Evolutionary conservation across 2,329 filamentous ascomycete genomes (phyloP).

Genomic region (Hypoxylon sp.): DNA sequence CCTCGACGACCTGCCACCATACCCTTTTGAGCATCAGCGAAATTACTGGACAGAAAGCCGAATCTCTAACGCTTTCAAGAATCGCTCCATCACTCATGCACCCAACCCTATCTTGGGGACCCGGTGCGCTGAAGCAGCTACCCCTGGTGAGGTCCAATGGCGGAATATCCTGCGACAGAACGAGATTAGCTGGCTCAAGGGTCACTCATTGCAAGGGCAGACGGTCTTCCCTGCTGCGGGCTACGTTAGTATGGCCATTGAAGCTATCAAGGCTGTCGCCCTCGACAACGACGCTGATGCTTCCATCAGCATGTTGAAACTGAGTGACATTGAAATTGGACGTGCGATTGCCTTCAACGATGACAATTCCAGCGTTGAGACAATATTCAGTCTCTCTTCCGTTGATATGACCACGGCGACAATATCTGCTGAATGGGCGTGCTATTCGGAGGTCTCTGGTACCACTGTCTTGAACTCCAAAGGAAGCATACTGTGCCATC

Average conservation of each 20-base stretch:
- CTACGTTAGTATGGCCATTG: background rate
- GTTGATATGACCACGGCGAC: background rate
- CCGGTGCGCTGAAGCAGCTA: background rate
- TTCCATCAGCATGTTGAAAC: background rate
- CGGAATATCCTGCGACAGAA: background rate
- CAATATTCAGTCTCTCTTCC: slow-evolving; percentile 4
- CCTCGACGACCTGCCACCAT: background rate
- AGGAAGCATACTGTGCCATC: slow-evolving; percentile 1
- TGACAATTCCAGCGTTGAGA: background rate
- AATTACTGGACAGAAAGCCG: background rate
- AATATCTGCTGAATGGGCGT: slow-evolving; percentile 6
- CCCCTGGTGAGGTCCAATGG: background rate
- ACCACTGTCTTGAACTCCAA: slow-evolving; percentile 7
- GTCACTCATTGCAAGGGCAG: background rate
- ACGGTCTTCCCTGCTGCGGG: slow-evolving; percentile 1
- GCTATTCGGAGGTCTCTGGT: slow-evolving; percentile 4
- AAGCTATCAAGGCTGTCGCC: background rate
- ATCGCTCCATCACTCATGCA: background rate
- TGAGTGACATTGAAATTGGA: background rate
- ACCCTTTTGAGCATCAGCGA: background rate
- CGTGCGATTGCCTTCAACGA: background rate
- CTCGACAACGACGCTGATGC: slow-evolving; percentile 1
- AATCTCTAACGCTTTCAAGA: background rate
- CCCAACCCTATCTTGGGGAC: slow-evolving; percentile 7
- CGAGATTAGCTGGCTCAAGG: slow-evolving; percentile 3